Evolutionary conservation across 2,329 filamentous ascomycete genomes (phyloP).

Genomic region (Arthrobotrys sinensis): DNA sequence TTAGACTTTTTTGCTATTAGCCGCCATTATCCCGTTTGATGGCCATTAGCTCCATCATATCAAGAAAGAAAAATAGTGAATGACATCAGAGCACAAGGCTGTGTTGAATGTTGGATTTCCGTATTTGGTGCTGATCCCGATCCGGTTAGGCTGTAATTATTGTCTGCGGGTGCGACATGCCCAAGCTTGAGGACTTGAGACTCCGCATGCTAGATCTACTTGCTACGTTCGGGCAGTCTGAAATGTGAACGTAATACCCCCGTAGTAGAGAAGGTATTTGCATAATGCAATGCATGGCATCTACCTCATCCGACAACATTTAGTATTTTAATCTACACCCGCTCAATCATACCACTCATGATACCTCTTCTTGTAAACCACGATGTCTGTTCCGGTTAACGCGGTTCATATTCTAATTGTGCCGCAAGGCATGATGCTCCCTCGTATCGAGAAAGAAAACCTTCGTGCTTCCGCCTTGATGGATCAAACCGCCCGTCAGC

Average conservation of each 20-base stretch:
- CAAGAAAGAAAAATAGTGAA: background rate
- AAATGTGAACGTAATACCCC: no score
- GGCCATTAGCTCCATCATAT: no score
- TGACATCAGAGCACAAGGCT: background rate
- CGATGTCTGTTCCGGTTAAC: background rate
- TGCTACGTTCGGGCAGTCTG: background rate
- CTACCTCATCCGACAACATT: no score
- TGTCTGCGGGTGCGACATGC: background rate
- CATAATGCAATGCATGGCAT: no score
- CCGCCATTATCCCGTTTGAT: no score
- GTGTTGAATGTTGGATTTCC: background rate
- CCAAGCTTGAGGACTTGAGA: background rate
- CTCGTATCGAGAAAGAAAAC: constrained; percentile 29
- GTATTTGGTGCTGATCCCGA: background rate
- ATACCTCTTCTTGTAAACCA: background rate
- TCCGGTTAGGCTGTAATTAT: background rate
- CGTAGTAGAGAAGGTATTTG: no score
- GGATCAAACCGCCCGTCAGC: constrained; percentile 25
- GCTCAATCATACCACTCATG: no score
- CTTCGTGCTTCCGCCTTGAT: constrained; percentile 42
- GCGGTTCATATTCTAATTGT: constrained; percentile 6
- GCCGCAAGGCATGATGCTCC: constrained; percentile 7
- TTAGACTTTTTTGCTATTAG: no score
- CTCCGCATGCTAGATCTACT: background rate
- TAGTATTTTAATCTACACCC: no score